These are phyloP conservation scores for Acer saccharum DNA, from an alignment of 345 rosid species.

Conservation along the genomic window DNA sequence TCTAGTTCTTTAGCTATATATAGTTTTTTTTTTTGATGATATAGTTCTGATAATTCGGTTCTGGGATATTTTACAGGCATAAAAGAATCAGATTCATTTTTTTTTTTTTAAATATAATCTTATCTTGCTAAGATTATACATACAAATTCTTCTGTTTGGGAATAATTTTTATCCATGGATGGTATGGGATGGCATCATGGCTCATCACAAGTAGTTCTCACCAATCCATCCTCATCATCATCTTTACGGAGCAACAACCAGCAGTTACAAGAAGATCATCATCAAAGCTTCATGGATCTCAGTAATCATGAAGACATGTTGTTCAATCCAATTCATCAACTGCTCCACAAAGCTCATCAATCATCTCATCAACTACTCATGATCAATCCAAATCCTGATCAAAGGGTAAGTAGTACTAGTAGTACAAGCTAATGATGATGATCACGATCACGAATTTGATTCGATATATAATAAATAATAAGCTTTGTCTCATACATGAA, in stretches of 20 bases:
- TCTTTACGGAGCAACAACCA: slow-evolving; percentile 33
- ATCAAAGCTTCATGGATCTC: slow-evolving; percentile 23
- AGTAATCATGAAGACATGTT: slow-evolving; percentile 27
- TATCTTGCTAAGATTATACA: background rate
- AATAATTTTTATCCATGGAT: slow-evolving; percentile 45
- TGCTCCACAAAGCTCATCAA: slow-evolving; percentile 27
- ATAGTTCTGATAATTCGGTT: background rate
- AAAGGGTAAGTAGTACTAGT: slow-evolving; percentile 21
- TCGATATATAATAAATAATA: background rate
- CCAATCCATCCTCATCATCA: slow-evolving; percentile 19
- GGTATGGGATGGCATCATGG: slow-evolving; percentile 44
- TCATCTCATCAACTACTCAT: slow-evolving; percentile 7
- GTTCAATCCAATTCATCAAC: slow-evolving; percentile 46
- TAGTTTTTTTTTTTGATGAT: background rate
- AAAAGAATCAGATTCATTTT: slow-evolving; percentile 5
- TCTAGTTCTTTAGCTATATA: background rate
- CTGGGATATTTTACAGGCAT: slow-evolving; percentile 1
- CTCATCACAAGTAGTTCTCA: slow-evolving; percentile 19
- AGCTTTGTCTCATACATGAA: slow-evolving; percentile 6
- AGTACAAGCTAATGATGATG: background rate
- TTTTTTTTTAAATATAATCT: background rate
- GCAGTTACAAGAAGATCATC: slow-evolving; percentile 13
- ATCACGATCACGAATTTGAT: background rate
- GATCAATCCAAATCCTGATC: slow-evolving; percentile 13
- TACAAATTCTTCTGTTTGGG: background rate